Evolutionary conservation across 495 filamentous ascomycete species (phyloP).

Genomic region (Filosporella fistucella): DNA sequence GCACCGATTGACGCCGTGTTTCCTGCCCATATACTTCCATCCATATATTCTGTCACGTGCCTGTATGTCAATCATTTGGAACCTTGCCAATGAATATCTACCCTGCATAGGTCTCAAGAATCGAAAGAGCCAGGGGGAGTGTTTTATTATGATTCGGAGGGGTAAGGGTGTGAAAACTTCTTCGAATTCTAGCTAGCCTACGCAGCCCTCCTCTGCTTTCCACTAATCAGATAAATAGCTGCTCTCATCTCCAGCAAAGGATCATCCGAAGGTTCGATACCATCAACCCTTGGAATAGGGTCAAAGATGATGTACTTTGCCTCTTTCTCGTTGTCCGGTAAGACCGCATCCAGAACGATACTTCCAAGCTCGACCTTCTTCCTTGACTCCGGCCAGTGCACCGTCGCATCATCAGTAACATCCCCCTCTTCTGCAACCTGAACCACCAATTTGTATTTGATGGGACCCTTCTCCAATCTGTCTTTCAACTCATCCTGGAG

Average conservation of each 20-base stretch:
- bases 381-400: slow-evolving; percentile 45
- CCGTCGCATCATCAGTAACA: slow-evolving; percentile 41
- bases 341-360: slow-evolving; percentile 34
- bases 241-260: slow-evolving; percentile 48
- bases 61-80: no score
- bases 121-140: no score
- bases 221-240: slow-evolving; percentile 47
- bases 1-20: no score
- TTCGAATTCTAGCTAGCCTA: no score
- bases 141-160: no score
- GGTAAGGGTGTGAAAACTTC: no score
- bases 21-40: no score
- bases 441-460: slow-evolving; percentile 39
- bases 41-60: no score
- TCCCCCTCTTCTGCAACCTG: slow-evolving; percentile 48
- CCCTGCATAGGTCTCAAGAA: no score
- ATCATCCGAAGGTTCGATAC: slow-evolving; percentile 44
- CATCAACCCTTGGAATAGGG: slow-evolving; percentile 47
- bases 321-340: slow-evolving; percentile 32
- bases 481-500: slow-evolving; percentile 37
- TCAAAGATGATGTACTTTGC: slow-evolving; percentile 50
- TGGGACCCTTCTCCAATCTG: slow-evolving; percentile 26
- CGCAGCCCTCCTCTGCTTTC: slow-evolving; percentile 35
- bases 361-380: slow-evolving; percentile 43
- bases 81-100: no score